A percentile compares a stretch with the other conserved stretches of the same genome.
phyloP scores from a whole-genome alignment of 768 basidiomycete species.

The Amanita exitialis region DNA sequence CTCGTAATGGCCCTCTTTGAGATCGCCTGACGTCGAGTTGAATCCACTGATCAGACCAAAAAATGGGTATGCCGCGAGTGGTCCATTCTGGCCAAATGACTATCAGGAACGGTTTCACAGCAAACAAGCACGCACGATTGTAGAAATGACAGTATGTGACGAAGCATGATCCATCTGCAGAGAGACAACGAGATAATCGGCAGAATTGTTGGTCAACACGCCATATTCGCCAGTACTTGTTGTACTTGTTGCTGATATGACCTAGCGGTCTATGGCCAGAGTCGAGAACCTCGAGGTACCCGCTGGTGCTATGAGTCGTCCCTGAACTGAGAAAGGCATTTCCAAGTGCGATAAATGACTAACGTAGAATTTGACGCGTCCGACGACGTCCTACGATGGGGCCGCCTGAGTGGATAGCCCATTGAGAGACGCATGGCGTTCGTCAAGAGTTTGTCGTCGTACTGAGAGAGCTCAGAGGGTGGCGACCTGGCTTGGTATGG shows the following conservation, averaged over 20 bases:
- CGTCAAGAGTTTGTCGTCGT: neutral
- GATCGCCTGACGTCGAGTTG: neutral
- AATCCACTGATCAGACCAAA: conserved; percentile 4
- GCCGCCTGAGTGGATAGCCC: conserved; percentile 1
- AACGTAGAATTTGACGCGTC: neutral
- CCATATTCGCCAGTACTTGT: conserved; percentile 3
- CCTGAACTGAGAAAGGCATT: neutral
- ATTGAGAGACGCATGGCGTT: conserved; percentile 1
- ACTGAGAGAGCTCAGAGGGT: neutral
- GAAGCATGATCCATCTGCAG: neutral
- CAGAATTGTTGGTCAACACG: neutral
- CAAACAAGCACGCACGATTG: neutral
- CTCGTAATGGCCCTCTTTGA: neutral
- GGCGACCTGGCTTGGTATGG: neutral
- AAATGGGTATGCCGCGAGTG: conserved; percentile 3
- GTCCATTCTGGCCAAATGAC: conserved; percentile 1
- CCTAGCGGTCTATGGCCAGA: neutral
- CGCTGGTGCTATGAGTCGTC: neutral
- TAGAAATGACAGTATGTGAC: neutral
- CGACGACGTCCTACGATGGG: neutral
- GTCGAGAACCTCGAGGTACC: neutral
- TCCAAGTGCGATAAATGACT: neutral
- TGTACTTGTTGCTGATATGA: conserved; percentile 1
- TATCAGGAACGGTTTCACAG: neutral
- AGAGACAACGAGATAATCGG: neutral